Percentiles rank a stretch among this genome's conserved stretches.
Evolutionary conservation across 139 green algal genomes (phyloP).

Genomic region (Zygnema circumcarinatum): DNA sequence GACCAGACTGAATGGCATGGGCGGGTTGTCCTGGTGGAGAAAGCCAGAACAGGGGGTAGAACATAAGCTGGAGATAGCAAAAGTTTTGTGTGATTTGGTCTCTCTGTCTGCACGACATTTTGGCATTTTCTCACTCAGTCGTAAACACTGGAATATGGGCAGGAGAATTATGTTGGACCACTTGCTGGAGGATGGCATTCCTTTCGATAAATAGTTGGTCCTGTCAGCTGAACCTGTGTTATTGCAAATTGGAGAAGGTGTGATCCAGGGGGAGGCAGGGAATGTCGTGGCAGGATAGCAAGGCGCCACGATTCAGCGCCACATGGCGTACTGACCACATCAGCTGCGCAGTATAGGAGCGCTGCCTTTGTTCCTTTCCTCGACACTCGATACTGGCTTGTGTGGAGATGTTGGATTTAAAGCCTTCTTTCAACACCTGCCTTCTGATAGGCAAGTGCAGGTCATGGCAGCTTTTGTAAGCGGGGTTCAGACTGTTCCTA

Average conservation of each 20-base stretch:
- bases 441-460: neutral
- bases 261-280: too few species aligned
- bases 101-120: too few species aligned
- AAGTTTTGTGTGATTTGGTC: too few species aligned
- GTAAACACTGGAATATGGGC: too few species aligned
- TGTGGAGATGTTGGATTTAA: neutral
- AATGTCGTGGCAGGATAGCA: too few species aligned
- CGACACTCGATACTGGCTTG: neutral
- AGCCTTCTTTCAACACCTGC: neutral
- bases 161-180: too few species aligned
- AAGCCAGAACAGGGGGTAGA: too few species aligned
- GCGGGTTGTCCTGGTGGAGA: slow-evolving; percentile 29
- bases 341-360: neutral
- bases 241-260: neutral
- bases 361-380: neutral
- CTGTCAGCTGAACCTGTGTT: neutral
- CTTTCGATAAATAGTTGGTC: neutral
- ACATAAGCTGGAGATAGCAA: too few species aligned
- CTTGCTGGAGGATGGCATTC: neutral
- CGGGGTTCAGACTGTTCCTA: too few species aligned
- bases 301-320: too few species aligned
- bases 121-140: too few species aligned
- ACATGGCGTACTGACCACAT: neutral
- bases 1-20: slow-evolving; percentile 17
- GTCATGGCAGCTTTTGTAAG: neutral